A percentile compares a stretch with the other conserved stretches of the same genome.
These are phyloP conservation scores for Taphrina confusa DNA, from an alignment of 1,139 yeast species.

Conservation along the genomic window DNA sequence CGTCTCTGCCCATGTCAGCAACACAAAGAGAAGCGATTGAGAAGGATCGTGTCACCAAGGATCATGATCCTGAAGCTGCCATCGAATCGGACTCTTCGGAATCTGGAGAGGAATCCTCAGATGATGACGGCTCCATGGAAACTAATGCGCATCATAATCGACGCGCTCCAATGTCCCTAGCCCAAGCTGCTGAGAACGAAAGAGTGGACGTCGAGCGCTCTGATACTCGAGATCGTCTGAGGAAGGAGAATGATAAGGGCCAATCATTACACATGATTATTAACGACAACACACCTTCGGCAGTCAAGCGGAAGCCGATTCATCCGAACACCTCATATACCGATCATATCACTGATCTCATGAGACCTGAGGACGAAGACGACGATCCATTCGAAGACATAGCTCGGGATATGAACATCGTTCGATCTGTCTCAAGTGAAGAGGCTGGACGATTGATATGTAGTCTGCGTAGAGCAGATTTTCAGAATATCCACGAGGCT, in stretches of 20 bases:
- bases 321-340: slow-evolving; percentile 28
- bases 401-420: slow-evolving; percentile 60
- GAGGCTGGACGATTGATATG: slow-evolving; percentile 59
- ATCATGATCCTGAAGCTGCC: slow-evolving; percentile 39
- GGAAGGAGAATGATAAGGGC: slow-evolving; percentile 5
- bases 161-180: slow-evolving; percentile 24
- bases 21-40: slow-evolving; percentile 28
- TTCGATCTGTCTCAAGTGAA: slow-evolving; percentile 51
- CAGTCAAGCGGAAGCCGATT: slow-evolving; percentile 17
- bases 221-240: slow-evolving; percentile 19
- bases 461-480: slow-evolving; percentile 70
- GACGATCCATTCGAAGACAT: slow-evolving; percentile 19
- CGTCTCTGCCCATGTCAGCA: slow-evolving; percentile 38
- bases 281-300: slow-evolving; percentile 26
- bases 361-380: slow-evolving; percentile 18
- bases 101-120: slow-evolving; percentile 29
- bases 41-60: slow-evolving; percentile 37
- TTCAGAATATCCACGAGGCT: slow-evolving; percentile 52
- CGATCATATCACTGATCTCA: not conserved
- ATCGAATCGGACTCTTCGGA: slow-evolving; percentile 39
- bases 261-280: slow-evolving; percentile 12
- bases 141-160: slow-evolving; percentile 43
- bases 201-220: slow-evolving; percentile 25
- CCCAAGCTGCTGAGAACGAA: slow-evolving; percentile 33
- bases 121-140: slow-evolving; percentile 40